These are phyloP conservation scores for Cudoniella acicularis DNA, from an alignment of 495 filamentous ascomycete species.

Conservation along the genomic window DNA sequence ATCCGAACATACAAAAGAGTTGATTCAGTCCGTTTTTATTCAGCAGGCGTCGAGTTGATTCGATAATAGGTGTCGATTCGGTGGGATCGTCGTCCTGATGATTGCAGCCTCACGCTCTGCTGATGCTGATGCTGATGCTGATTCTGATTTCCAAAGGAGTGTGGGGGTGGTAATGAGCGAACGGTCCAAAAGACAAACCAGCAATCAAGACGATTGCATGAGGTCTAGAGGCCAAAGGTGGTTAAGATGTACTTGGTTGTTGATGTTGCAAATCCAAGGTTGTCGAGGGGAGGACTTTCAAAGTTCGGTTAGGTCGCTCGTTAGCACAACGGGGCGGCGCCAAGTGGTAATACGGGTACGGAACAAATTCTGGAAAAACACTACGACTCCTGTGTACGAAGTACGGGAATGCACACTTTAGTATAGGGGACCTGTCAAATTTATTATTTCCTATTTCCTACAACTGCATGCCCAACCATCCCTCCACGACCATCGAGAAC, in stretches of 20 bases:
- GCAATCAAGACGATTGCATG: neutral
- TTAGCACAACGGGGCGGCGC: neutral
- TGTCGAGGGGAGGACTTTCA: neutral
- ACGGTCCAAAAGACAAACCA: neutral
- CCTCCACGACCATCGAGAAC: no score
- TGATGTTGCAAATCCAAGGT: neutral
- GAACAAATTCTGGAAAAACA: neutral
- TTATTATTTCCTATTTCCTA: no score
- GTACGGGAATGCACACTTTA: no score
- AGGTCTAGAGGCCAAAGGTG: neutral
- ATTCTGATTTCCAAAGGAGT: neutral
- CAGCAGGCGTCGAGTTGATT: no score
- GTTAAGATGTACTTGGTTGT: neutral
- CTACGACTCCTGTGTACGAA: no score
- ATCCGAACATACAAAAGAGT: no score
- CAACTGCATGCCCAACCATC: no score
- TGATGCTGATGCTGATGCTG: no score
- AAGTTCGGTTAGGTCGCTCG: neutral
- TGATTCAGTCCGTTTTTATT: no score
- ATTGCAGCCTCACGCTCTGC: neutral
- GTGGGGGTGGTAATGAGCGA: neutral
- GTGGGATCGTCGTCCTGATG: no score
- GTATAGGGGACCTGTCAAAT: no score
- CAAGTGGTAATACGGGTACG: neutral
- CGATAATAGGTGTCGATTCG: neutral